Base-by-base conservation (phyloP, 1,284 basidiomycete genomes). In the Thelephora terrestris region DNA sequence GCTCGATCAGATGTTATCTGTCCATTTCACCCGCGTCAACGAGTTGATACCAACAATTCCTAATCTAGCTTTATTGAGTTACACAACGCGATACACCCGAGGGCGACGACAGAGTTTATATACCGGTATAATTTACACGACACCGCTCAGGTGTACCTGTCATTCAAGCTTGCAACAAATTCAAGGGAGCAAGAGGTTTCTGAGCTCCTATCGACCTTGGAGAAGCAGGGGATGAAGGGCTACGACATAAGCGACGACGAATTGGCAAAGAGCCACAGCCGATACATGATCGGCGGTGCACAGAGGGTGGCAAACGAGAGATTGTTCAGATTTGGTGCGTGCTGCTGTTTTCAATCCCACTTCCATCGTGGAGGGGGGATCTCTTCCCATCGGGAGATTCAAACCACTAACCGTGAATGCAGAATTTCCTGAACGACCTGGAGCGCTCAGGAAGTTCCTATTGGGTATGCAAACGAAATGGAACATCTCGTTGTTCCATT, bases 401-500 rank as follows among this genome's bases (percentile, higher is more conserved):
- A 5, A 32, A 9, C 29, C 29, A 32, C 4, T 32, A 10, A 32
- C 14, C 29, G 9, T 14, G 18, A 45, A 12, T 48, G 9, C 61
- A 94, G 94, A 95, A 62, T 99, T 99, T 64, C 96, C 96, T 2
- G 96, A 99, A 65, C 74, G 95, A 48, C 95, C 93, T 4, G 88
- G 85, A 3, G 95, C 95, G 1, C 70, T 99, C 50, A 79, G 88
- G 43, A 90, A 88, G 57, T 99, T 99, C 71, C 71, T 97, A 54
- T 69, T 81, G 18, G 86, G 85, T 3, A 65, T 99, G 47, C 85
- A 86, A 46, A 73, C 78, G 25, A 85, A 82, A 14, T 98, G 94
- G 92, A 98, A 96, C 66, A 91, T 99, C 47, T 88, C 91, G 1
- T 66, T 99, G 52, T 99, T 98, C 72, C 96, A 99, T 65, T 99